These are phyloP conservation scores for Boletus edulis DNA, from an alignment of 768 basidiomycete genomes.

Conservation along the genomic window DNA sequence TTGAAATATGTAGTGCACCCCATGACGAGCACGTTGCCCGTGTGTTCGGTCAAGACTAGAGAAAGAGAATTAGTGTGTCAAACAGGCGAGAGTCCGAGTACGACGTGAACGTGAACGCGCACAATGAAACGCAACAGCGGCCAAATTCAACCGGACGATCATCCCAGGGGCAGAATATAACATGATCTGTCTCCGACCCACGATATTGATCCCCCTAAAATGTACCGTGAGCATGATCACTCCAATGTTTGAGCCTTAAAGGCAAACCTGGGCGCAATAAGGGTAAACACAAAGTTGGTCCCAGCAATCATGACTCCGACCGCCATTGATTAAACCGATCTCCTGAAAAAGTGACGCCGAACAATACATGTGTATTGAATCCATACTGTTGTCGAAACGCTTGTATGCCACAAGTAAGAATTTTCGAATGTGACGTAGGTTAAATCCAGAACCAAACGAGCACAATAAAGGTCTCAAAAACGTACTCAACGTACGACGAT, in stretches of 20 bases:
- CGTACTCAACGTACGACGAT: constrained; percentile 71
- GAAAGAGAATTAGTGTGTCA: background rate
- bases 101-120: background rate
- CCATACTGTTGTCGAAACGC: constrained; percentile 82
- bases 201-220: constrained; percentile 52
- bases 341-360: constrained; percentile 77
- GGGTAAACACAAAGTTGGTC: constrained; percentile 77
- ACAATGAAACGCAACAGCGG: constrained; percentile 62
- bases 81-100: too few species aligned
- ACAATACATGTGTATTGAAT: constrained; percentile 78
- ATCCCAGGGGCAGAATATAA: constrained; percentile 69
- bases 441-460: background rate
- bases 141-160: constrained; percentile 61
- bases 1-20: constrained; percentile 59
- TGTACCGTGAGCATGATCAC: background rate
- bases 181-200: constrained; percentile 71
- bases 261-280: constrained; percentile 62
- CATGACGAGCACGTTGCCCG: constrained; percentile 57
- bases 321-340: constrained; percentile 83
- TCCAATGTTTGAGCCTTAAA: background rate
- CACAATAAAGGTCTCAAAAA: background rate
- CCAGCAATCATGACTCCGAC: constrained; percentile 77
- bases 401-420: constrained; percentile 77
- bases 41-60: constrained; percentile 56
- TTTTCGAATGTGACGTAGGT: background rate